Evolutionary conservation across 257 asterid genomes (phyloP).

Genomic region (Gentiana straminea): DNA sequence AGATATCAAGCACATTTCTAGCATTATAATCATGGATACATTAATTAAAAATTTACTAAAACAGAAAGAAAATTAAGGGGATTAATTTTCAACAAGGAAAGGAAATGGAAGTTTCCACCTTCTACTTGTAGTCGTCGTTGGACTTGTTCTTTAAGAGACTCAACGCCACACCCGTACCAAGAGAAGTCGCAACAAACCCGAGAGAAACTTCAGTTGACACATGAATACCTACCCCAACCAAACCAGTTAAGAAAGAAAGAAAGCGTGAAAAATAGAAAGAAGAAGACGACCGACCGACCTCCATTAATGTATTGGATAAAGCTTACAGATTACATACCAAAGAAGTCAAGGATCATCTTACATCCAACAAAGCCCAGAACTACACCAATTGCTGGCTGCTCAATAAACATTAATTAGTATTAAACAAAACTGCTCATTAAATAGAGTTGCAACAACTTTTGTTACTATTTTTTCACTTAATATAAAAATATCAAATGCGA

Average conservation of each 20-base stretch:
- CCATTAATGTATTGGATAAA: neutral
- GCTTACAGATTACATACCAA: slow-evolving; percentile 34
- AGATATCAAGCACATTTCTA: no score
- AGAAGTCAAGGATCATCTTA: slow-evolving; percentile 92
- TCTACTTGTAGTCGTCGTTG: slow-evolving; percentile 18
- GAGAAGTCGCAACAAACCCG: slow-evolving; percentile 70
- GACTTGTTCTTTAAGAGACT: slow-evolving; percentile 44
- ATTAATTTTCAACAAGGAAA: neutral
- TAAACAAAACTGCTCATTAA: neutral
- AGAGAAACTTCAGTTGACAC: slow-evolving; percentile 80
- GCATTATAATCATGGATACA: no score
- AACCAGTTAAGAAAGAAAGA: no score
- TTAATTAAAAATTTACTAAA: no score
- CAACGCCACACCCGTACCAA: slow-evolving; percentile 56
- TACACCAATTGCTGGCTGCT: slow-evolving; percentile 78
- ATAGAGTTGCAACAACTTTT: no score
- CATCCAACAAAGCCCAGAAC: slow-evolving; percentile 86
- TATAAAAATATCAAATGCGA: no score
- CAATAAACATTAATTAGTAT: slow-evolving; percentile 7
- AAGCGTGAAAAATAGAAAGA: no score
- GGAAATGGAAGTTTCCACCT: no score
- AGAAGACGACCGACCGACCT: neutral
- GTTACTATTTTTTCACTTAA: no score
- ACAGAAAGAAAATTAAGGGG: neutral
- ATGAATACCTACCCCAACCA: slow-evolving; percentile 46